These are phyloP conservation scores for Inonotus hispidus DNA, from an alignment of 1,284 basidiomycete species.

Conservation along the genomic window DNA sequence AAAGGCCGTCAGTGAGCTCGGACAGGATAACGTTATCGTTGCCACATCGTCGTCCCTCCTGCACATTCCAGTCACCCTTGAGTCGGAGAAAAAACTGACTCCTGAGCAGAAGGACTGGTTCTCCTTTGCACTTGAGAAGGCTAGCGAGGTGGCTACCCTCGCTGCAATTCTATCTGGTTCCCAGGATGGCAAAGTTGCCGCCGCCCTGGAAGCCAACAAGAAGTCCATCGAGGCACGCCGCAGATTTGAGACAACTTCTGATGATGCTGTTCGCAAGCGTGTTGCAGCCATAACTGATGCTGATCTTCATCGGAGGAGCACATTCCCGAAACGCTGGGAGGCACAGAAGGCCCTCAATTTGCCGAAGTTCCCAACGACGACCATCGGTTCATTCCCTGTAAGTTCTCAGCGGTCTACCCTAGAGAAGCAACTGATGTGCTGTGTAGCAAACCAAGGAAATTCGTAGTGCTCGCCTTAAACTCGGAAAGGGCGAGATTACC, in stretches of 20 bases:
- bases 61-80: slow-evolving; percentile 96
- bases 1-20: slow-evolving; percentile 81
- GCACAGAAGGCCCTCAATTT: slow-evolving; percentile 89
- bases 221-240: slow-evolving; percentile 92
- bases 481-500: slow-evolving; percentile 90
- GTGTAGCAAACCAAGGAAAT: slow-evolving; percentile 97
- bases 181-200: slow-evolving; percentile 64
- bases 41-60: slow-evolving; percentile 97
- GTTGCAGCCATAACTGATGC: slow-evolving; percentile 89
- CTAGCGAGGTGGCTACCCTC: slow-evolving; percentile 84
- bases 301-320: slow-evolving; percentile 85
- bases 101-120: slow-evolving; percentile 96
- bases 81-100: slow-evolving; percentile 90
- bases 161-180: slow-evolving; percentile 81
- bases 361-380: slow-evolving; percentile 98
- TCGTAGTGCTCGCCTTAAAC: slow-evolving; percentile 90
- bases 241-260: slow-evolving; percentile 92
- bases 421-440: slow-evolving; percentile 4
- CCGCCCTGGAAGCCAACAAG: slow-evolving; percentile 84
- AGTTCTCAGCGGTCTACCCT: slow-evolving; percentile 25
- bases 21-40: slow-evolving; percentile 84
- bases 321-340: slow-evolving; percentile 85
- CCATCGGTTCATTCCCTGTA: slow-evolving; percentile 96
- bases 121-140: slow-evolving; percentile 98
- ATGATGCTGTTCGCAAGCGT: slow-evolving; percentile 94